Percentiles rank a stretch among this genome's conserved stretches.
Conservation (phyloP, 306 rosid species). For the Adenanthera pavonina region DNA sequence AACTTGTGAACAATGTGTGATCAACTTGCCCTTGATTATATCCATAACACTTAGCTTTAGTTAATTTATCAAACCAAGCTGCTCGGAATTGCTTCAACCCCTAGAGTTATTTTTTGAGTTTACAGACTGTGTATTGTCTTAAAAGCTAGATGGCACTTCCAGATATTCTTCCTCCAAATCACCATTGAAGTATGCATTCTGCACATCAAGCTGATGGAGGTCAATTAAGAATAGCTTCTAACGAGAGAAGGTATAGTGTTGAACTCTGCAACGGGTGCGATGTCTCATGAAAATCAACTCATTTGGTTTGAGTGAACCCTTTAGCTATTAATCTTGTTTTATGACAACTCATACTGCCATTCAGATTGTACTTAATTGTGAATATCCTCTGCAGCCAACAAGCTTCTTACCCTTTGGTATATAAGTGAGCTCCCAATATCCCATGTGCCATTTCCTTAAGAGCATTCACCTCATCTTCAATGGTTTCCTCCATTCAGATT, state of each 20-base stretch:
- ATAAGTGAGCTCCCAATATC: background rate
- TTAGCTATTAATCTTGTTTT: background rate
- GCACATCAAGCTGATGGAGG: background rate
- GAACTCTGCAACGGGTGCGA: background rate
- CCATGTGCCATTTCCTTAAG: background rate
- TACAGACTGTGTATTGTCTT: too few species aligned
- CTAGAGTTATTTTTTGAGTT: background rate
- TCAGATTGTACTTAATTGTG: background rate
- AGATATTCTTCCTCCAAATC: background rate
- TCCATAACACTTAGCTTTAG: too few species aligned
- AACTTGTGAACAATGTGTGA: too few species aligned
- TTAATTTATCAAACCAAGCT: background rate
- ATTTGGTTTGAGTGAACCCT: background rate
- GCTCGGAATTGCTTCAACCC: background rate
- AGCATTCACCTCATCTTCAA: background rate
- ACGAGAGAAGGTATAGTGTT: background rate
- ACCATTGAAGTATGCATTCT: background rate
- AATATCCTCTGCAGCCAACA: background rate
- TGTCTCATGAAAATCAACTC: background rate
- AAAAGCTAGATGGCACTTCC: background rate
- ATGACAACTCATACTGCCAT: background rate
- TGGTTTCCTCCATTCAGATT: background rate
- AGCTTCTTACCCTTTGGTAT: background rate
- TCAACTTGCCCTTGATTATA: too few species aligned
- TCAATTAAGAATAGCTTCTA: background rate